Evolutionary conservation across 805 yeast genomes (phyloP).

Genomic region (Ogataea populi-albae): DNA sequence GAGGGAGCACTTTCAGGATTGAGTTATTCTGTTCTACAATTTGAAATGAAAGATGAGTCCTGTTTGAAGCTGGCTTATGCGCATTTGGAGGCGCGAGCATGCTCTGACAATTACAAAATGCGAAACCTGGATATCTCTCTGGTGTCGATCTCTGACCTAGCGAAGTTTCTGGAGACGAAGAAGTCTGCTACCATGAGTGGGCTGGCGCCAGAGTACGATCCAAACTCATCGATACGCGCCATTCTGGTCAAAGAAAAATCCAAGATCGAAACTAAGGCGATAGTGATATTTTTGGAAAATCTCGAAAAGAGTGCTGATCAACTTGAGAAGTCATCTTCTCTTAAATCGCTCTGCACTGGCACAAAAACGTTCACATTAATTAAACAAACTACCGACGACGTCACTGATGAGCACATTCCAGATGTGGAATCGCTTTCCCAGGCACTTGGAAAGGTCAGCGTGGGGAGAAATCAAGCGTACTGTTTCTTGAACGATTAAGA

Average conservation of each 20-base stretch:
- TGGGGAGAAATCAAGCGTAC: no score
- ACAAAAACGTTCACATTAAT: neutral
- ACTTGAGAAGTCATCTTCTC: neutral
- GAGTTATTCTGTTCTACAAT: slow-evolving; percentile 1
- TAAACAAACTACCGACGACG: neutral
- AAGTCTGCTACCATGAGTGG: neutral
- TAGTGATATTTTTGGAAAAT: neutral
- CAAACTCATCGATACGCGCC: no score
- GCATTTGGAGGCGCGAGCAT: neutral
- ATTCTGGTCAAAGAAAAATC: neutral
- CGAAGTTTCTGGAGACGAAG: neutral
- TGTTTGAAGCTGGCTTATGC: neutral
- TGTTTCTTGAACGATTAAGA: no score
- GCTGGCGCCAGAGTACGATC: neutral
- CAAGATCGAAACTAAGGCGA: neutral
- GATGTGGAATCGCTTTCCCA: no score
- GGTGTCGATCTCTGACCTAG: neutral
- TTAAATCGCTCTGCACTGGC: neutral
- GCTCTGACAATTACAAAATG: neutral
- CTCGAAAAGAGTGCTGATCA: slow-evolving; percentile 1
- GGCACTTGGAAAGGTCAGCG: no score
- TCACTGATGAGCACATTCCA: neutral
- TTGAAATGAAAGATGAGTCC: neutral
- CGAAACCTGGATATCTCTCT: neutral
- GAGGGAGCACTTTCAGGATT: slow-evolving; percentile 1